Base-by-base conservation (phyloP, 2,329 filamentous ascomycete genomes). In the Arthrobotrys pseudoclavata region DNA sequence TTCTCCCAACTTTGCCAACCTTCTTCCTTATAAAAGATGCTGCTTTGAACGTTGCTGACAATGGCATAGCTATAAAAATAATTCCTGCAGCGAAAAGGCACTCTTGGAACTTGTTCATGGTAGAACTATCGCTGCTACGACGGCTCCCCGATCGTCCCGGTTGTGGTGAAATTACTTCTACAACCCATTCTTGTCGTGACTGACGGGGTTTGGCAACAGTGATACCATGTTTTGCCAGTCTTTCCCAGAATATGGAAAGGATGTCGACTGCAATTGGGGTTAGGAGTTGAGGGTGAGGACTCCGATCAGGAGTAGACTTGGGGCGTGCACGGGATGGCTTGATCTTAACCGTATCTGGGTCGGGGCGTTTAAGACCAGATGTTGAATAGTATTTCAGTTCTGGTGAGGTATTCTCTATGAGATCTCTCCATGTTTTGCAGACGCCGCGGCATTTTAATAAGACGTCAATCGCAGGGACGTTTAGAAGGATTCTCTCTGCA, bases 241-340 rank as follows among this genome's bases (percentile, higher is more conserved):
- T 57, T 22, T 60, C 66, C 69, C 69, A 71, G 20, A 71, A 71
- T 24, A 64, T 71, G 9, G 47, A 20, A 26, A 71, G 15, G 7
- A 71, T 52, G 13, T 64, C 57, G 22, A 71, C n/a, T 22, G 69
- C 69, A 13, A 71, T 40, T 10, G 69, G 69, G 10, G 66, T 69
- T 24, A 69, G n/a, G 26, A 50, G 40, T 42, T 52, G 63, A 20
- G 48, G 31, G 5, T 42, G 63, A 42, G 37, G 63, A 9, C 37
- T 18, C 7, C 31, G 55, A n/a, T 60, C 12, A 26, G 66, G 40
- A 4, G 42, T 29, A 45, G 22, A 9, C 42, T 15, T 47, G 5
- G 26, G 24, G 7, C 20, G 45, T 40, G 26, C 29, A 0, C 26
- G 40, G 29, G 42, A 37, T n/a, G 29, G 29, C 31, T 48, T 48